Percentiles rank a stretch among this genome's conserved stretches.
Conservation (phyloP, 805 yeast species). For the Hyphopichia homilentoma region DNA sequence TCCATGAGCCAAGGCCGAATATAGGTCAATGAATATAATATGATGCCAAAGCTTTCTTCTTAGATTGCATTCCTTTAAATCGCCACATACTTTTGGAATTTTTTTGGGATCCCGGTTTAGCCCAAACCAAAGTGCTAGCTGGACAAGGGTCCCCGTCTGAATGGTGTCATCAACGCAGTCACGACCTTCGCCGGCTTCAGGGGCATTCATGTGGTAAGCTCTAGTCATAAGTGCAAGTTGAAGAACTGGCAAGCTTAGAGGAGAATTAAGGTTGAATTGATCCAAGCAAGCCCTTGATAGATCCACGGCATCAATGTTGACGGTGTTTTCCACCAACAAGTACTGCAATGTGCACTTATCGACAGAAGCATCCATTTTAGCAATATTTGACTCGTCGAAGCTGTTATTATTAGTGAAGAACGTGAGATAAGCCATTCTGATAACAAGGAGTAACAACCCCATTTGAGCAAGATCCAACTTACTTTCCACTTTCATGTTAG, state of each 20-base stretch:
- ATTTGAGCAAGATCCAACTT: slow-evolving; percentile 30
- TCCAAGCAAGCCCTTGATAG: slow-evolving; percentile 33
- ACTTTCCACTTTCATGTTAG: slow-evolving; percentile 16
- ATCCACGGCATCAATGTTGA: slow-evolving; percentile 24
- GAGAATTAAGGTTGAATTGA: slow-evolving; percentile 29
- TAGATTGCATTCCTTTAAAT: slow-evolving; percentile 14
- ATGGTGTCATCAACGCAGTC: slow-evolving; percentile 60
- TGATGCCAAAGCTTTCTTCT: slow-evolving; percentile 28
- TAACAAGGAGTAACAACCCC: slow-evolving; percentile 29
- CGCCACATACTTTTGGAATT: slow-evolving; percentile 26
- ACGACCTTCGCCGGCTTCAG: slow-evolving; percentile 54
- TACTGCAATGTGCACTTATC: slow-evolving; percentile 20
- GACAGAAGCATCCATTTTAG: slow-evolving; percentile 20
- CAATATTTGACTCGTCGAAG: slow-evolving; percentile 22
- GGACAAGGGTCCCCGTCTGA: slow-evolving; percentile 52
- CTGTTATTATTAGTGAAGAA: slow-evolving; percentile 26
- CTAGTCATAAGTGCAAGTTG: slow-evolving; percentile 53
- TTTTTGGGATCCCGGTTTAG: slow-evolving; percentile 63
- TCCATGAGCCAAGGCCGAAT: slow-evolving; percentile 18
- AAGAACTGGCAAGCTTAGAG: slow-evolving; percentile 47
- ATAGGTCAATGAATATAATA: slow-evolving; percentile 17
- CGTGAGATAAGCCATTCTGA: slow-evolving; percentile 32
- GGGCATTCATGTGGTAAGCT: slow-evolving; percentile 45
- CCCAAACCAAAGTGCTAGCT: slow-evolving; percentile 66
- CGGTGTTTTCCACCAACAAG: slow-evolving; percentile 26